phyloP scores from a whole-genome alignment of 1,139 yeast species.

The Zygotorulaspora mrakii region DNA sequence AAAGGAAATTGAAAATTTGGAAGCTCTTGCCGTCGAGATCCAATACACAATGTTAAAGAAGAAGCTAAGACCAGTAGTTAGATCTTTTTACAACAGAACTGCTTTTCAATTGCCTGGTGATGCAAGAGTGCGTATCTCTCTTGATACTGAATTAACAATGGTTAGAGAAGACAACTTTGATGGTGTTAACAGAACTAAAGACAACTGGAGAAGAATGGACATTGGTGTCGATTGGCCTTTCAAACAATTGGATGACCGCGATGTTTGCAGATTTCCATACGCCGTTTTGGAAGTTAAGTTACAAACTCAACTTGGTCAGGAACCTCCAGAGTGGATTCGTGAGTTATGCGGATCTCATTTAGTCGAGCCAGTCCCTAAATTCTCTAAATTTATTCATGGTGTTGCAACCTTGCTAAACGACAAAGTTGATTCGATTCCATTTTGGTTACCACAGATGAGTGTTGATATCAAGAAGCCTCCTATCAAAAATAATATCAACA shows the following conservation, averaged over 20 bases:
- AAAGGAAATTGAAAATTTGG: slow-evolving; percentile 87
- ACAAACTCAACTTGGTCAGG: slow-evolving; percentile 97
- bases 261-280: slow-evolving; percentile 89
- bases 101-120: slow-evolving; percentile 99
- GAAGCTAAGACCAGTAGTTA: slow-evolving; percentile 85
- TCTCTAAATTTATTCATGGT: slow-evolving; percentile 95
- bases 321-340: slow-evolving; percentile 96
- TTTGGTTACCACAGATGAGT: slow-evolving; percentile 98
- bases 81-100: slow-evolving; percentile 95
- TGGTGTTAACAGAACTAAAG: slow-evolving; percentile 82
- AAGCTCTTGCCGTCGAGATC: slow-evolving; percentile 85
- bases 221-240: slow-evolving; percentile 98
- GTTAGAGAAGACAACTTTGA: slow-evolving; percentile 96
- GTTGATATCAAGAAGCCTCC: slow-evolving; percentile 91
- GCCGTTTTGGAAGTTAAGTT: slow-evolving; percentile 95
- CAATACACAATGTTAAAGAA: slow-evolving; percentile 84
- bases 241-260: slow-evolving; percentile 74
- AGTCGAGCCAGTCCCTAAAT: slow-evolving; percentile 97
- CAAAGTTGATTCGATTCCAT: slow-evolving; percentile 77
- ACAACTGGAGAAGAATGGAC: slow-evolving; percentile 97
- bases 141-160: slow-evolving; percentile 93
- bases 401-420: slow-evolving; percentile 85
- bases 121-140: slow-evolving; percentile 95
- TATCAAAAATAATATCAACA: slow-evolving; percentile 44
- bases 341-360: slow-evolving; percentile 86